These are phyloP conservation scores for Globisporangium rhizosaccharum DNA, from an alignment of 352 stramenopile species.

Conservation along the genomic window DNA sequence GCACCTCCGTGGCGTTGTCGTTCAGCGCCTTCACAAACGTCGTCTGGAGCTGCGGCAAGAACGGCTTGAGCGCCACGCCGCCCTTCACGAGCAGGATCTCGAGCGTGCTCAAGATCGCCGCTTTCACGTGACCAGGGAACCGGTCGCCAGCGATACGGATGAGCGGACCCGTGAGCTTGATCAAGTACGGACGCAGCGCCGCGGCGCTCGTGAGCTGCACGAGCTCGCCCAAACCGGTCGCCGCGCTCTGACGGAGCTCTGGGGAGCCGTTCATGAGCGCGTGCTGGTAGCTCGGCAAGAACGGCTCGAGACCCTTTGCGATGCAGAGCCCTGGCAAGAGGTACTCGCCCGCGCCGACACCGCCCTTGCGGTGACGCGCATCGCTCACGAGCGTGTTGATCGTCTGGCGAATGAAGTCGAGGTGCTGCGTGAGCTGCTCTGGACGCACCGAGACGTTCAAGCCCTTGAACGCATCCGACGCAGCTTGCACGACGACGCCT, in stretches of 20 bases:
- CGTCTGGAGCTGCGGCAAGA: slow-evolving; percentile 99
- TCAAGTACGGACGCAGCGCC: slow-evolving; percentile 94
- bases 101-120: slow-evolving; percentile 96
- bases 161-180: slow-evolving; percentile 96
- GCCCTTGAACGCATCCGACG: slow-evolving; percentile 85
- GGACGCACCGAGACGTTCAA: slow-evolving; percentile 90
- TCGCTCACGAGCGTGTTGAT: slow-evolving; percentile 97
- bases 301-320: slow-evolving; percentile 91
- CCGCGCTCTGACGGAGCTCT: slow-evolving; percentile 87
- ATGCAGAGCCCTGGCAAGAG: slow-evolving; percentile 77
- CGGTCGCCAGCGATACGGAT: slow-evolving; percentile 99
- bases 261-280: slow-evolving; percentile 95
- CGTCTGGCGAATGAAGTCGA: slow-evolving; percentile 96
- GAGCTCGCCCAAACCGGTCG: slow-evolving; percentile 95
- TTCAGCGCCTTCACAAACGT: slow-evolving; percentile 99
- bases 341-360: slow-evolving; percentile 71
- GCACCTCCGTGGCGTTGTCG: slow-evolving; percentile 93
- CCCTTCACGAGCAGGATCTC: slow-evolving; percentile 96
- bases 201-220: slow-evolving; percentile 89
- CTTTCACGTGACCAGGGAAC: slow-evolving; percentile 97
- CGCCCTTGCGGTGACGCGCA: slow-evolving; percentile 91
- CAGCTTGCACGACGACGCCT: slow-evolving; percentile 82
- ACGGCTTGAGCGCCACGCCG: slow-evolving; percentile 96
- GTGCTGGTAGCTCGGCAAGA: slow-evolving; percentile 97
- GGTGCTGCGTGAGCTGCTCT: slow-evolving; percentile 92